Base-by-base conservation (phyloP, 2,329 filamentous ascomycete genomes). In the Verticillium nubilum region DNA sequence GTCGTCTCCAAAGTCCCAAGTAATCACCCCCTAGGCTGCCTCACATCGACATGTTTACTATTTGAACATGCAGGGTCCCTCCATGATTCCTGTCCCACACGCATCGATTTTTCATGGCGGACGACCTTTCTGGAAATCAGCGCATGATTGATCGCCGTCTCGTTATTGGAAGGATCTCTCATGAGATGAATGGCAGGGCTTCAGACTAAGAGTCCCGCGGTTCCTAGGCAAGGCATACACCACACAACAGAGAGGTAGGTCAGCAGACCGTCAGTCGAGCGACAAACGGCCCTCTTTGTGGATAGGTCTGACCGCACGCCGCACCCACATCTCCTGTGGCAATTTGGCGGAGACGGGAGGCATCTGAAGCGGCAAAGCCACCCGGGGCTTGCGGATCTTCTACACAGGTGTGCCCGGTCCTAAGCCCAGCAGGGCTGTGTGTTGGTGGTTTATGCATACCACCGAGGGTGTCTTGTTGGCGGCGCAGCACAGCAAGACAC, bases 291-390 rank as follows among this genome's bases (percentile, higher is more conserved):
- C n/a, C 17, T 50, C 9, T n/a, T 50, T 10, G 19, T 23, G n/a
- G 35, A 23, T 23, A 13, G 42, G 19, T 23, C 42, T 50, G 42
- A 50, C 42, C 42, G 19, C 42, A 23, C 19, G 42, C 42, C 42
- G 19, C 42, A 50, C 7, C 42, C 42, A 50, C 19, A 19, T 50
- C 42, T 23, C 54, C 35, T 56, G 54, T 56, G 54, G 47, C 54
- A 56, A 37, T 26, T 27, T 9, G 25, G 54, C 54, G 54, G 54
- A 37, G 54, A 27, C 33, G 35, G 54, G 23, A 25, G 27, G 27
- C 54, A 56, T 47, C 54, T 56, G 54, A 56, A 28, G 54, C 54
- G 42, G 54, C 54, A 28, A 28, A 56, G 54, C 33, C 54, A 54
- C 52, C 52, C 52, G 52, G 33, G 19, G 26, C 12, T 25, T 19